Evolutionary conservation across 805 yeast species (phyloP).

Genomic region (Lipomyces orientalis): DNA sequence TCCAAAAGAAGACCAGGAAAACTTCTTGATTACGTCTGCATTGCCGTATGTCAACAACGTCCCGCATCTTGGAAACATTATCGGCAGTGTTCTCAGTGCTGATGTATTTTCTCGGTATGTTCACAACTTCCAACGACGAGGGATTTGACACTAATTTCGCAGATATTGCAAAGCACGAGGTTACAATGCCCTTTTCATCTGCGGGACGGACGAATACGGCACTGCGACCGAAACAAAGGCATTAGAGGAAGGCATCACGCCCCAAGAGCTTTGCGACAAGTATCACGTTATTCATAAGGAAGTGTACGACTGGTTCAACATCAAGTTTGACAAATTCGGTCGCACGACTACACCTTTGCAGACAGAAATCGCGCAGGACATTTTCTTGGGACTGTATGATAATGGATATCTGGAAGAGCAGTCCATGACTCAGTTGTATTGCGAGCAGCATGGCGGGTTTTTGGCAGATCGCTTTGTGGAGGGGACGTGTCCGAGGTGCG

Average conservation of each 20-base stretch:
- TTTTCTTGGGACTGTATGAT: conserved; percentile 75
- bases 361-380: conserved; percentile 94
- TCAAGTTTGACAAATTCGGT: conserved; percentile 93
- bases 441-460: conserved; percentile 87
- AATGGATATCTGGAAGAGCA: conserved; percentile 85
- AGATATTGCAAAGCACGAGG: conserved; percentile 89
- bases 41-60: conserved; percentile 98
- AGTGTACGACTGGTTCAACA: conserved; percentile 96
- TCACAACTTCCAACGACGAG: background rate
- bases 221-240: conserved; percentile 99
- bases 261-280: conserved; percentile 87
- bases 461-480: conserved; percentile 97
- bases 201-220: conserved; percentile 99
- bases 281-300: conserved; percentile 84
- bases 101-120: conserved; percentile 82
- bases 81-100: conserved; percentile 93
- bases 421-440: conserved; percentile 85
- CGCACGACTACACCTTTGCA: conserved; percentile 92
- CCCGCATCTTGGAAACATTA: conserved; percentile 96
- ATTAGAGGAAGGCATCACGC: conserved; percentile 87
- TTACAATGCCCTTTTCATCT: conserved; percentile 80
- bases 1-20: conserved; percentile 76
- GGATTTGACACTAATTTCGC: background rate
- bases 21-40: conserved; percentile 91
- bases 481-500: conserved; percentile 96